phyloP scores from a whole-genome alignment of 768 basidiomycete species.

The Rossbeevera mucosa region DNA sequence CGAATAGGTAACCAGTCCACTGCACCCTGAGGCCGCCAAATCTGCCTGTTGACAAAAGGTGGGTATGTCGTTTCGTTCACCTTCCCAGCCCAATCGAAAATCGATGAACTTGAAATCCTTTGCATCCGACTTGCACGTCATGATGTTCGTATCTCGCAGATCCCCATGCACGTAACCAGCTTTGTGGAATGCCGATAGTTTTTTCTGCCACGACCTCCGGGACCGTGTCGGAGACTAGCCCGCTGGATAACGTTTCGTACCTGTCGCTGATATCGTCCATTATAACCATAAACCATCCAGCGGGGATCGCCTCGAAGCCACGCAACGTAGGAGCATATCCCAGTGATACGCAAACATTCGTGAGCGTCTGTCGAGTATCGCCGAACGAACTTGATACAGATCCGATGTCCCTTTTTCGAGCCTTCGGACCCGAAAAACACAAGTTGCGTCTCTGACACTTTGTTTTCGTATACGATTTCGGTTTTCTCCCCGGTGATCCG shows the following conservation, averaged over 20 bases:
- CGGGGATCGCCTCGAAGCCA: conserved; percentile 24
- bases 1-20: background rate
- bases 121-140: background rate
- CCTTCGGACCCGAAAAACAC: conserved; percentile 12
- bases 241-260: background rate
- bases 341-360: conserved; percentile 10
- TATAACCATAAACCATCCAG: conserved; percentile 32
- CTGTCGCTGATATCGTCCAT: conserved; percentile 21
- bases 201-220: background rate
- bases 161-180: background rate
- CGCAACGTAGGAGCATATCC: conserved; percentile 26
- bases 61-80: background rate
- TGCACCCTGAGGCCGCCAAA: background rate
- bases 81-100: background rate
- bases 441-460: conserved; percentile 2
- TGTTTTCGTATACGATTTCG: conserved; percentile 16
- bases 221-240: background rate
- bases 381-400: conserved; percentile 30
- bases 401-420: background rate
- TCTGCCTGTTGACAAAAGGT: background rate
- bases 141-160: background rate
- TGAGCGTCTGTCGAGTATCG: conserved; percentile 28
- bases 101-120: background rate
- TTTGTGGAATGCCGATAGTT: background rate
- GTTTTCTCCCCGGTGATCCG: background rate